These are phyloP conservation scores for Lasiodiplodia sp. DNA, from an alignment of 2,329 filamentous ascomycete species.

Conservation along the genomic window DNA sequence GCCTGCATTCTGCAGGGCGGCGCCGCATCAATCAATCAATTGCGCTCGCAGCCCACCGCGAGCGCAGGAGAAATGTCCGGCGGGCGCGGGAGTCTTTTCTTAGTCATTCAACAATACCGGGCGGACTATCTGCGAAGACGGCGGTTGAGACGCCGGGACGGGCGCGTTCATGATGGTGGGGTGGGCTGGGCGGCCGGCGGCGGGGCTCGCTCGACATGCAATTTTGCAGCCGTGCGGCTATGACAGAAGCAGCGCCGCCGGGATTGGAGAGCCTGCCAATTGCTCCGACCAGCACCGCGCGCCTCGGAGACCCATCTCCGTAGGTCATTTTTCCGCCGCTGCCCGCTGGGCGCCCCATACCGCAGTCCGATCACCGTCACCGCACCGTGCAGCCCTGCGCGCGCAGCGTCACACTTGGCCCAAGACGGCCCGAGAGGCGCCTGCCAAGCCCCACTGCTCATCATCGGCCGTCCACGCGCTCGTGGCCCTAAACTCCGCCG, in stretches of 20 bases:
- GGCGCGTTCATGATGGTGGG: conserved; percentile 21
- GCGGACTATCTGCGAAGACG: conserved; percentile 20
- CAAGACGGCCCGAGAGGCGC: conserved; percentile 22
- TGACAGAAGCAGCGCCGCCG: conserved; percentile 21
- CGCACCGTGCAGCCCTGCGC: background rate
- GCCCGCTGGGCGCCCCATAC: conserved; percentile 11
- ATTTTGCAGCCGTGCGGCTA: conserved; percentile 16
- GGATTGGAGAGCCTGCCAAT: conserved; percentile 14
- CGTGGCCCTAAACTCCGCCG: conserved; percentile 23
- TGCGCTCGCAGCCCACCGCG: conserved; percentile 4
- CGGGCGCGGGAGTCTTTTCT: conserved; percentile 5
- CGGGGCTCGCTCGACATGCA: conserved; percentile 24
- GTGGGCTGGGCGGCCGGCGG: conserved; percentile 22
- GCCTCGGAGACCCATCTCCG: conserved; percentile 28
- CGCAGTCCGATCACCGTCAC: background rate
- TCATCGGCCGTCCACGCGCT: conserved; percentile 8
- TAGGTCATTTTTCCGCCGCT: conserved; percentile 17
- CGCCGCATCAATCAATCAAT: conserved; percentile 7
- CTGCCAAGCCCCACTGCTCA: conserved; percentile 26
- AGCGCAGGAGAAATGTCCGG: conserved; percentile 4
- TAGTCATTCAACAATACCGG: conserved; percentile 27
- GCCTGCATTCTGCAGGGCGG: conserved; percentile 5
- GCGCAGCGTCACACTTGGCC: conserved; percentile 11
- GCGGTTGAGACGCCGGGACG: conserved; percentile 17
- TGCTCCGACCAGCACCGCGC: conserved; percentile 5